A percentile compares a stretch with the other conserved stretches of the same genome.
phyloP scores from a whole-genome alignment of 2,329 filamentous ascomycete species.

The Neoascochyta sp. region DNA sequence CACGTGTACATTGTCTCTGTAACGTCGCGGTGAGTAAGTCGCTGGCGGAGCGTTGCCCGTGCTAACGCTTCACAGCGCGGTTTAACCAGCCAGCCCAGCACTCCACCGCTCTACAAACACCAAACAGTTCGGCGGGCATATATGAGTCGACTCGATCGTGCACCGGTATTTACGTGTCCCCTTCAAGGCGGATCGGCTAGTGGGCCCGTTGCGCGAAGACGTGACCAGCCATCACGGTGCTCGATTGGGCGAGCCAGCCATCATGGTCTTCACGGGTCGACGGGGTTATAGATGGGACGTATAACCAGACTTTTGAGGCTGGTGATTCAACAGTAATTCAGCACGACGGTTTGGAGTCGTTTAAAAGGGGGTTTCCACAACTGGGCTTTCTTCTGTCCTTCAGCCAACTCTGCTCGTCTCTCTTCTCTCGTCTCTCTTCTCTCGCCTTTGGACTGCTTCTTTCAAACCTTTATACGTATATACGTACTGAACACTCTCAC shows the following conservation, averaged over 20 bases:
- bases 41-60: too few relatives aligned
- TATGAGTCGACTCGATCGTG: too few relatives aligned
- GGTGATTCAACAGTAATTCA: slow-evolving; percentile 1
- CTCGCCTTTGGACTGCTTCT: neutral
- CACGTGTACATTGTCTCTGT: too few relatives aligned
- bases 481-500: slow-evolving; percentile 2
- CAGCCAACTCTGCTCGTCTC: neutral
- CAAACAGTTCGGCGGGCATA: too few relatives aligned
- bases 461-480: neutral
- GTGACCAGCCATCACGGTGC: slow-evolving; percentile 25
- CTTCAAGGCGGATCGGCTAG: too few relatives aligned
- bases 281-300: slow-evolving; percentile 7
- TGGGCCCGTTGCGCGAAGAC: too few relatives aligned
- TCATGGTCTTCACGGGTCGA: slow-evolving; percentile 23
- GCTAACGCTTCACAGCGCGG: too few relatives aligned
- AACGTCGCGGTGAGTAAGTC: too few relatives aligned
- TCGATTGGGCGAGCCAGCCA: slow-evolving; percentile 17
- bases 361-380: neutral
- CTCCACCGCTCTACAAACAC: too few relatives aligned
- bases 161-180: too few relatives aligned
- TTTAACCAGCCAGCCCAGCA: too few relatives aligned
- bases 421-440: neutral
- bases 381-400: neutral
- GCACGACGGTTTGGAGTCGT: slow-evolving; percentile 1
- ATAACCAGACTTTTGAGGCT: too few relatives aligned